Conservation (phyloP, 108 stramenopile genomes). For the Licmophora abbreviata region DNA sequence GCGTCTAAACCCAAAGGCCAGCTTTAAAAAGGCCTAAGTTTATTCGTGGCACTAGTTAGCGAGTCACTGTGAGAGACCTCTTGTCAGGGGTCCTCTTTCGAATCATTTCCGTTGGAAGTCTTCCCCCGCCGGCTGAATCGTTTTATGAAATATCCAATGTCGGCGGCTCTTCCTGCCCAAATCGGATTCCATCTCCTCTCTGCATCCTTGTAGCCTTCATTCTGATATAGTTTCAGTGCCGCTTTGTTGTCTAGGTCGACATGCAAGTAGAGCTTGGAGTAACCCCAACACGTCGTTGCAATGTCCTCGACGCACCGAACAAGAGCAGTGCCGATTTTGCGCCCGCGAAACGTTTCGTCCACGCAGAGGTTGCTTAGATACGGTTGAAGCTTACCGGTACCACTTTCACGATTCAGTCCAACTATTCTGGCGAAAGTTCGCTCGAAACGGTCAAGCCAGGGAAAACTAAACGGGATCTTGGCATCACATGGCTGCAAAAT, state of each 20-base stretch:
- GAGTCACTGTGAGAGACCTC: too few species aligned
- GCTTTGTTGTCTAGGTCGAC: conserved; percentile 75
- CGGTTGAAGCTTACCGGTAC: conserved; percentile 47
- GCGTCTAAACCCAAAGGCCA: too few species aligned
- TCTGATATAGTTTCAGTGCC: conserved; percentile 62
- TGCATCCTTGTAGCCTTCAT: conserved; percentile 62
- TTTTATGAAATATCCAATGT: conserved; percentile 78
- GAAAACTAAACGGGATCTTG: conserved; percentile 79
- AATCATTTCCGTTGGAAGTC: too few species aligned
- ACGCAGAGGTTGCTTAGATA: conserved; percentile 82
- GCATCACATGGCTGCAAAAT: conserved; percentile 56
- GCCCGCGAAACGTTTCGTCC: conserved; percentile 40
- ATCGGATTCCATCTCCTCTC: conserved; percentile 70
- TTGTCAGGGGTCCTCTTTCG: too few species aligned
- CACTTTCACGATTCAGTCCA: conserved; percentile 21
- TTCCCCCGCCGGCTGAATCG: conserved; percentile 10
- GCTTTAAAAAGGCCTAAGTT: too few species aligned
- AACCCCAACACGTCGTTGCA: conserved; percentile 51
- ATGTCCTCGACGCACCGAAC: conserved; percentile 75
- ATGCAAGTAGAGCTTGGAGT: conserved; percentile 62
- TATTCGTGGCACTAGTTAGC: too few species aligned
- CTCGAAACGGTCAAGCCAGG: conserved; percentile 70
- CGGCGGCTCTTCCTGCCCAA: conserved; percentile 65
- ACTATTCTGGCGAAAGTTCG: conserved; percentile 37
- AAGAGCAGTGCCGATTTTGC: conserved; percentile 57